Evolutionary conservation across 305 asterid genomes (phyloP), one percentile per base, ranked within the genome.

Genomic region (Andrographis paniculata): DNA sequence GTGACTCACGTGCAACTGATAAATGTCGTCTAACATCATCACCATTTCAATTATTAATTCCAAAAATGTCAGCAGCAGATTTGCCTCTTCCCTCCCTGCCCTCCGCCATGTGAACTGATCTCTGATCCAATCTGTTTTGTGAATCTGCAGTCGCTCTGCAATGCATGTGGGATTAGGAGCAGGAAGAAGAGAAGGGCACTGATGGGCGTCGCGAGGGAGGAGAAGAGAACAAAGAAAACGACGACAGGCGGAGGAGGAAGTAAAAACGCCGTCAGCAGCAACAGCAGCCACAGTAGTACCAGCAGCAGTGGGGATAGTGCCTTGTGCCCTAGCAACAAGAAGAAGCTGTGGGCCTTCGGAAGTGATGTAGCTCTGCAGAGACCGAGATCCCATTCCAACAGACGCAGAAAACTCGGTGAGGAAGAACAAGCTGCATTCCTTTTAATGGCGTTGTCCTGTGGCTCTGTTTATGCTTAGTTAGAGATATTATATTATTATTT

Each of bases 131-230:
- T n/a, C n/a, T n/a, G 4, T 55, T 35, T 55, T 60, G 49, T 67
- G 20, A 12, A 53, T 36, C 52, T 75, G 74, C 84, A 88, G 97
- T 81, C 97, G 4, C 66, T 88, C 28, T 88, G 97, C 69, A 88
- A 88, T 69, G 97, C 97, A 27, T 88, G 97, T 77, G 97, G 97
- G 56, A 88, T 88, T 24, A 67, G 94, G 51, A 88, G 95, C 75
- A 63, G 97, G 19, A 88, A 88, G 52, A 88, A 79, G 77, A 73
- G 95, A 35, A 79, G 97, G 62, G 97, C 95, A 5, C 64, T 88
- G 1, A 44, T 84, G 73, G 97, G 95, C 0, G 56, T 79, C 6
- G 57, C 77, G 35, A 84, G 81, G 61, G 89, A 84, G 0, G 97
- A 84, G n/a, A 81, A 75, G 64, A 84, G 77, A 15, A 36, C 69